Base-by-base conservation (phyloP, 202 grass and related monocot genomes). In the Digitaria exilis region DNA sequence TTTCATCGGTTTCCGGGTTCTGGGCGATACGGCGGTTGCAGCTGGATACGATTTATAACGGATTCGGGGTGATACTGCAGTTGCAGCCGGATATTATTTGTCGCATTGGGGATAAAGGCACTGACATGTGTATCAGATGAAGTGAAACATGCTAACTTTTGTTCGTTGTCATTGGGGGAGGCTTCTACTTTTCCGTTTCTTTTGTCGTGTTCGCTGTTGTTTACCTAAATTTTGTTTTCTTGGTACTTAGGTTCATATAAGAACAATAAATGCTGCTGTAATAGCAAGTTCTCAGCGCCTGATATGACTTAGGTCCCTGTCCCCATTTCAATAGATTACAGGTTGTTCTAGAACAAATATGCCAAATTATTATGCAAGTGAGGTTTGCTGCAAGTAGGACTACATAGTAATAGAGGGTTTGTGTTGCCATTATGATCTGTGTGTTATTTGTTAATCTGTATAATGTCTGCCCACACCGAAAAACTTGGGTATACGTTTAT, bases 341-440 rank as follows among this genome's bases (percentile, higher is more conserved):
- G 24, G 3, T n/a, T n/a, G n/a, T 37, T 79, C 51, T 5, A 58
- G 46, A 88, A 19, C 22, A 75, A 68, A 84, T 79, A 42, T 59
- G 4, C 29, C 69, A 75, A 76, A 34, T 22, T 37, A 46, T 55
- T 16, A 24, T 61, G 51, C 50, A 67, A 50, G 39, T 9, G 39
- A 50, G 21, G 44, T 21, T 13, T 50, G 26, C 68, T 71, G 25
- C n/a, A n/a, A n/a, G n/a, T n/a, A n/a, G n/a, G n/a, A 18, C 28
- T 71, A 16, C 1, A 16, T 19, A 29, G 22, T 77, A 28, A 21
- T 34, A 43, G 9, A n/a, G 28, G 15, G 17, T 73, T 50, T 56
- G 56, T 16, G 21, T 79, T 29, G 31, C 3, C 30, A 65, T 16
- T 64, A 12, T 31, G 29, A 13, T 5, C 9, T 35, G 19, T 41